Evolutionary conservation across 306 rosid species (phyloP), one percentile per base, ranked within the genome.

Genomic region (Fragaria iinumae): DNA sequence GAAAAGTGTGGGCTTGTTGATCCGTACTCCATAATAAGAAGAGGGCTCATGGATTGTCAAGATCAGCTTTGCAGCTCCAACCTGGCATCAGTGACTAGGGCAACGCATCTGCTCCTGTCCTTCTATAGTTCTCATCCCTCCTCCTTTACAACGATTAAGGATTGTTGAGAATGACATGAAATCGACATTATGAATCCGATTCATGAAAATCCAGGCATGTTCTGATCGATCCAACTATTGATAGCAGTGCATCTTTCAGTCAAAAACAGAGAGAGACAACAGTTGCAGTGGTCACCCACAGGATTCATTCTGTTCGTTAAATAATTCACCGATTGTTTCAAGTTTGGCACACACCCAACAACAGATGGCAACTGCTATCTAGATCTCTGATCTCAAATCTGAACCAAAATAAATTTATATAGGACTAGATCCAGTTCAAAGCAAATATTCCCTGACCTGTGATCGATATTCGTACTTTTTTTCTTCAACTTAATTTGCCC

Each of bases 241-340:
- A 11, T 25, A 11, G 38, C 66, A 23, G 4, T 62, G 67, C 41
- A 62, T 29, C 41, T 29, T 29, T 62, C 4, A 7, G 38, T 65
- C 44, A 36, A 65, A 65, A 69, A 69, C 41, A 45, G 2, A 25
- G 8, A 14, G 73, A 16, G 73, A 68, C 72, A 6, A 68, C 53
- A 43, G 72, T 69, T 11, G 74, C 43, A 34, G 56, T 41, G 64
- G 84, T 47, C 55, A 76, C 77, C 60, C 68, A 39, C 63, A n/a
- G 53, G 77, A 81, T 71, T 76, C 84, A 81, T 67, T 50, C 50
- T 76, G 76, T 71, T 75, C 23, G 5, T 53, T 56, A 75, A 81
- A 81, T 76, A 70, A 81, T 76, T 76, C 80, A 70, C 74, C 16
- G 20, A 39, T 79, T 36, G 67, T 38, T 43, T 49, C 60, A 23